These are phyloP conservation scores for Pyrenophora seminiperda DNA, from an alignment of 2,329 filamentous ascomycete species.

Conservation along the genomic window DNA sequence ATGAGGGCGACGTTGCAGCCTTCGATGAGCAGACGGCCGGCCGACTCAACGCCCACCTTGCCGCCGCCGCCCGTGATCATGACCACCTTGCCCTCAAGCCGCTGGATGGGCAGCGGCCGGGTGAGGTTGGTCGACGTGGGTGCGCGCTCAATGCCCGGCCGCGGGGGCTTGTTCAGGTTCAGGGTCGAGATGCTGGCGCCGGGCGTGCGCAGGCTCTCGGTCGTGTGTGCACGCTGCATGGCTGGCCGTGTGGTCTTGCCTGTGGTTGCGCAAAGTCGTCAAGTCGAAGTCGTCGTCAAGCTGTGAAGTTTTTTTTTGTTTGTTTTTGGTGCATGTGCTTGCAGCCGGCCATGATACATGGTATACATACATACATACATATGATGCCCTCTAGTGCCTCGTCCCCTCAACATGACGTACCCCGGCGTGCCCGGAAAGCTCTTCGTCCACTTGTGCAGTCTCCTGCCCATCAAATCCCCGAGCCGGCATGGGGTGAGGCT, in stretches of 20 bases:
- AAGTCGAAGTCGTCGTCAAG: slow-evolving; percentile 10
- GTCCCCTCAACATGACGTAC: slow-evolving; percentile 33
- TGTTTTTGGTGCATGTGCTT: neutral
- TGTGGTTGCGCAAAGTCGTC: neutral
- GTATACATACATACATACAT: no score
- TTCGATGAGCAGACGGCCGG: slow-evolving; percentile 43
- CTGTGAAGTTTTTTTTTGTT: slow-evolving; percentile 8
- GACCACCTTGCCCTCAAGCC: slow-evolving; percentile 39
- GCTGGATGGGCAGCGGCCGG: slow-evolving; percentile 37
- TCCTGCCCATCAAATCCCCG: slow-evolving; percentile 11
- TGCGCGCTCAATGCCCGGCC: slow-evolving; percentile 32
- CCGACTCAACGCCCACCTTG: slow-evolving; percentile 45
- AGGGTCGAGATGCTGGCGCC: slow-evolving; percentile 27
- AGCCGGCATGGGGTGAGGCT: slow-evolving; percentile 28
- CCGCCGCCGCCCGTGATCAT: slow-evolving; percentile 43
- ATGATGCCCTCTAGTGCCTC: no score
- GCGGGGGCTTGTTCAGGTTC: slow-evolving; percentile 31
- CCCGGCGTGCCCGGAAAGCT: slow-evolving; percentile 24
- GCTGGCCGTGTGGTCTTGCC: neutral
- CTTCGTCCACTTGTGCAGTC: slow-evolving; percentile 30
- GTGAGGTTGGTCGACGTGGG: slow-evolving; percentile 36
- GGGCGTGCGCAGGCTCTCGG: slow-evolving; percentile 18
- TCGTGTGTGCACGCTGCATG: slow-evolving; percentile 10
- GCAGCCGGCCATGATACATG: no score
- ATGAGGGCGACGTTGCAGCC: slow-evolving; percentile 47